Percentiles rank a stretch among this genome's conserved stretches.
Conservation (phyloP, 2,329 filamentous ascomycete species). For the Pseudovirgaria hyperparasitica region DNA sequence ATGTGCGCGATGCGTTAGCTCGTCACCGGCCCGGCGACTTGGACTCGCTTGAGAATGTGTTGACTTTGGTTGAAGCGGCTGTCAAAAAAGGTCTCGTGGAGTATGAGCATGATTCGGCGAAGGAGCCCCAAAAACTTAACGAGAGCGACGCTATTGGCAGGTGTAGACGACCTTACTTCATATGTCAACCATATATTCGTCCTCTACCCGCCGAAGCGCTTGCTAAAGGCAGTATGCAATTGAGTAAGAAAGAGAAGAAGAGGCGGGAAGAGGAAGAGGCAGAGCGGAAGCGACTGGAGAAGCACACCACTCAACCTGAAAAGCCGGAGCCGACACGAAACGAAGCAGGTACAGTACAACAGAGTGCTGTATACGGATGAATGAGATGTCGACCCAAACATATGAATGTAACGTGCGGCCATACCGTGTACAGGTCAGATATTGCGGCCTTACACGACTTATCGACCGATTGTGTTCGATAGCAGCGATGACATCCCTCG, state of each 20-base stretch:
- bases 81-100: constrained; percentile 62
- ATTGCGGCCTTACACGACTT: too few species aligned
- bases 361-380: too few species aligned
- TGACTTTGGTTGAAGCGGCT: constrained; percentile 61
- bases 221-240: constrained; percentile 61
- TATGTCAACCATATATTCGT: constrained; percentile 76
- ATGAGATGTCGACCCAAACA: too few species aligned
- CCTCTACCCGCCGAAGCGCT: constrained; percentile 80
- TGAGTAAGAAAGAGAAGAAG: constrained; percentile 54
- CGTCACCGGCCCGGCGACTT: constrained; percentile 57
- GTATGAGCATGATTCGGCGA: constrained; percentile 37
- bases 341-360: too few species aligned
- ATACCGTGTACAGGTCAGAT: too few species aligned
- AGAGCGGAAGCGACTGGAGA: constrained; percentile 18
- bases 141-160: constrained; percentile 49
- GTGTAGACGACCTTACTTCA: constrained; percentile 78
- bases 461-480: too few species aligned
- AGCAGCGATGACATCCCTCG: too few species aligned
- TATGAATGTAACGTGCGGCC: too few species aligned
- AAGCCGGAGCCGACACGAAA: too few species aligned
- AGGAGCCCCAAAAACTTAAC: neutral
- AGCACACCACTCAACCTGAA: too few species aligned
- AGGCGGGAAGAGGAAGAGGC: constrained; percentile 31
- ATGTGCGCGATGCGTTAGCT: constrained; percentile 77
- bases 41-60: constrained; percentile 60